phyloP scores from a whole-genome alignment of 768 basidiomycete genomes.

The Calocybe gangraenosa region DNA sequence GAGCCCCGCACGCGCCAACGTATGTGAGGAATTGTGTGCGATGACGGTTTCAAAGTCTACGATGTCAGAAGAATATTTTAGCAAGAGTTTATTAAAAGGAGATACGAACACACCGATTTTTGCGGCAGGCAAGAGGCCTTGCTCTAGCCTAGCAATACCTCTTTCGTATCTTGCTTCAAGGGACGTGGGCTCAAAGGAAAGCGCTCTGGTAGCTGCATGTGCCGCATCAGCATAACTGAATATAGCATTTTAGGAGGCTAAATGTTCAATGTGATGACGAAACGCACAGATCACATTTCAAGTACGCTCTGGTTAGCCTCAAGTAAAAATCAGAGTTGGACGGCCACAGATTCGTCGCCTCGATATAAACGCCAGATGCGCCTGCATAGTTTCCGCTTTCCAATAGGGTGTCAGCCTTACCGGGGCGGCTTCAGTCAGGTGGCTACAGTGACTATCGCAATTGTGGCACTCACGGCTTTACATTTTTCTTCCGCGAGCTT shows the following conservation, averaged over 20 bases:
- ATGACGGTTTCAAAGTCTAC: slow-evolving; percentile 35
- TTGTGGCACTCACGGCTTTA: slow-evolving; percentile 10
- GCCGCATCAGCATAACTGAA: slow-evolving; percentile 17
- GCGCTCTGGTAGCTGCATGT: slow-evolving; percentile 19
- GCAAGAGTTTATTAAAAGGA: background rate
- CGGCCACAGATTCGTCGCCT: slow-evolving; percentile 24
- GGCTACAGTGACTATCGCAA: background rate
- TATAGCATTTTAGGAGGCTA: background rate
- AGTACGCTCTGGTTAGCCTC: slow-evolving; percentile 15
- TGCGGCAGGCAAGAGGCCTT: slow-evolving; percentile 17
- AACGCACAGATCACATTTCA: slow-evolving; percentile 16
- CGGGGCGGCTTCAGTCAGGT: slow-evolving; percentile 1
- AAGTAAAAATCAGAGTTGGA: slow-evolving; percentile 17
- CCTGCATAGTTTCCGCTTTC: slow-evolving; percentile 26
- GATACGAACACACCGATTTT: slow-evolving; percentile 25
- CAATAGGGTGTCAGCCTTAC: slow-evolving; percentile 32
- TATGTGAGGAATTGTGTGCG: slow-evolving; percentile 24
- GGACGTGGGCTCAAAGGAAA: slow-evolving; percentile 19
- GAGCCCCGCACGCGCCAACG: slow-evolving; percentile 24
- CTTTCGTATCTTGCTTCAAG: slow-evolving; percentile 17
- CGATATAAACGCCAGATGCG: slow-evolving; percentile 28
- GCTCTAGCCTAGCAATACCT: slow-evolving; percentile 19
- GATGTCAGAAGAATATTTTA: background rate
- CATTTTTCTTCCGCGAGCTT: slow-evolving; percentile 13
- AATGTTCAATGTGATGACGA: background rate